Conservation (phyloP, 768 basidiomycete genomes). For the Trametopsis cervina region DNA sequence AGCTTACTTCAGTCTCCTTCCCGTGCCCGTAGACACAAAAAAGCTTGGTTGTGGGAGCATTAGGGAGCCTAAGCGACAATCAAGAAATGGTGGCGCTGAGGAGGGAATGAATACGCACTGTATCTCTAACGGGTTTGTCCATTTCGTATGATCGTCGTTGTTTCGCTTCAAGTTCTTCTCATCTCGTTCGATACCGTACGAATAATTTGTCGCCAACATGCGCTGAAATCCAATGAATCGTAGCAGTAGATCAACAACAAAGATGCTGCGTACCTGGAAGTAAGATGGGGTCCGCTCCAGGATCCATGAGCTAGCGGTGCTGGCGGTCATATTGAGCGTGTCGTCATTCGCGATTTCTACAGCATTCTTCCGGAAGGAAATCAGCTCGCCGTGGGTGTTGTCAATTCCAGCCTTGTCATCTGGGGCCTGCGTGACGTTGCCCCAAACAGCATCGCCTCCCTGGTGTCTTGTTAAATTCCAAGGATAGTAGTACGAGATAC, state of each 20-base stretch:
- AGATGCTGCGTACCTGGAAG: slow-evolving; percentile 55
- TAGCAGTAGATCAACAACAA: not conserved
- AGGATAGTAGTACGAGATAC: not conserved
- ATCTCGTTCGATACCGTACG: slow-evolving; percentile 80
- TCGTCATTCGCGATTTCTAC: slow-evolving; percentile 13
- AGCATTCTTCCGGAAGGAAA: slow-evolving; percentile 58
- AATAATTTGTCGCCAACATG: slow-evolving; percentile 84
- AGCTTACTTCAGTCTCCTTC: slow-evolving; percentile 83
- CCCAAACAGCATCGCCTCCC: slow-evolving; percentile 86
- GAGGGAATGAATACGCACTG: slow-evolving; percentile 33
- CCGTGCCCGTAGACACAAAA: slow-evolving; percentile 94
- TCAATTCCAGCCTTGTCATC: slow-evolving; percentile 56
- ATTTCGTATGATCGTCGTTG: slow-evolving; percentile 71
- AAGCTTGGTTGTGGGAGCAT: slow-evolving; percentile 88
- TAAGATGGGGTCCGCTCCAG: slow-evolving; percentile 70
- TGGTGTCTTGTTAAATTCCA: slow-evolving; percentile 21
- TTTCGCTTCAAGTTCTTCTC: slow-evolving; percentile 57
- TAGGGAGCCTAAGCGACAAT: slow-evolving; percentile 53
- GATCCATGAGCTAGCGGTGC: slow-evolving; percentile 72
- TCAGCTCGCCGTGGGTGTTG: slow-evolving; percentile 74
- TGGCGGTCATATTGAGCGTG: slow-evolving; percentile 65
- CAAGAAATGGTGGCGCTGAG: not conserved
- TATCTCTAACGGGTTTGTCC: slow-evolving; percentile 87
- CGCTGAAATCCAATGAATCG: slow-evolving; percentile 34
- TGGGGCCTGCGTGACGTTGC: slow-evolving; percentile 64